Conservation (phyloP, 305 asterid species). For the Fraxinus dipetala region DNA sequence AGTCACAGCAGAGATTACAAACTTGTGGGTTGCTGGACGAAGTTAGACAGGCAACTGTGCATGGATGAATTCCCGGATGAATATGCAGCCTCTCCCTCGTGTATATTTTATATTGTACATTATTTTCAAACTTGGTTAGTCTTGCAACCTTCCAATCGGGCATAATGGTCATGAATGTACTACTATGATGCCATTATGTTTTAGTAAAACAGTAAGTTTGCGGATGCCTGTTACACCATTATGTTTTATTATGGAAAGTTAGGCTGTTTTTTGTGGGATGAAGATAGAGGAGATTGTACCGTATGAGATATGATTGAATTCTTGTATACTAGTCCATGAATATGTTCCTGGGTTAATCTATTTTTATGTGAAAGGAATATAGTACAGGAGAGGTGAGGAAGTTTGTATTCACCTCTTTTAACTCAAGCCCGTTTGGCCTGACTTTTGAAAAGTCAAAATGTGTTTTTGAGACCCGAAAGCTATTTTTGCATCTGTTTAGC, state of each 20-base stretch:
- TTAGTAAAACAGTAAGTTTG: too few relatives aligned
- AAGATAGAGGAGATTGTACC: neutral
- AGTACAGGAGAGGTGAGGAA: neutral
- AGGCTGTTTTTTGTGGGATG: neutral
- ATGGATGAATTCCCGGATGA: neutral
- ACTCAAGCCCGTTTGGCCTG: too few relatives aligned
- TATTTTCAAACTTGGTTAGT: neutral
- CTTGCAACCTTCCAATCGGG: neutral
- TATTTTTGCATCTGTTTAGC: too few relatives aligned
- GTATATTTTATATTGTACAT: neutral
- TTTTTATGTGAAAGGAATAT: neutral
- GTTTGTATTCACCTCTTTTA: neutral
- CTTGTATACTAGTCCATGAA: neutral
- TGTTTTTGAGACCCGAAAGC: too few relatives aligned
- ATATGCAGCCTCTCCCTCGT: neutral
- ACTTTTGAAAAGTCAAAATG: too few relatives aligned
- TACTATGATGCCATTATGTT: neutral
- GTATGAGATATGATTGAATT: neutral
- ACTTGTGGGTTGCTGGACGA: neutral
- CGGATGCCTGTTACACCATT: neutral
- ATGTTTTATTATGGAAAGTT: neutral
- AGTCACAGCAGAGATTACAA: neutral
- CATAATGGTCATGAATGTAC: neutral
- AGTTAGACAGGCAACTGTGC: neutral
- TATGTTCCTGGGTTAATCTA: neutral